These are phyloP conservation scores for Dipteronia sinensis DNA, from an alignment of 345 rosid genomes.

Conservation along the genomic window DNA sequence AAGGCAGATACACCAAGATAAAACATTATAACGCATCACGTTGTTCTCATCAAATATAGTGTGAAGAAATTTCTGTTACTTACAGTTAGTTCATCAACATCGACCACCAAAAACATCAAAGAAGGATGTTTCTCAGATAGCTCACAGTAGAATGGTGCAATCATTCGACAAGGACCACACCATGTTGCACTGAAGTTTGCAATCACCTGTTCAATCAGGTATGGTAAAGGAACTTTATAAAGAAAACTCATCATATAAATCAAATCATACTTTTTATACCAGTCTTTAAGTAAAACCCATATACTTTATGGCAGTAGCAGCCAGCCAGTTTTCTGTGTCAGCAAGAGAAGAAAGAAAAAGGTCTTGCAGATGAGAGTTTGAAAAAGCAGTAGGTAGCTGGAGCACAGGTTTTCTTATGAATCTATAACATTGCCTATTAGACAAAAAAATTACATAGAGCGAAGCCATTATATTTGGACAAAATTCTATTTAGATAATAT, in stretches of 20 bases:
- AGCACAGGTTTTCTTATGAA: background rate
- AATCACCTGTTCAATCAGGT: slow-evolving; percentile 49
- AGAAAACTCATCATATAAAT: background rate
- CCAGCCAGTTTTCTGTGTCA: background rate
- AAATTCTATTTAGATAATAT: background rate
- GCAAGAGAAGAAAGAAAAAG: background rate
- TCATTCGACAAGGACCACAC: slow-evolving; percentile 84
- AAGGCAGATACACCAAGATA: background rate
- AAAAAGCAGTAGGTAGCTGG: background rate
- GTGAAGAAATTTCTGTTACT: slow-evolving; percentile 28
- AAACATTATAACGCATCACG: background rate
- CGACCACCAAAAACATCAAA: slow-evolving; percentile 71
- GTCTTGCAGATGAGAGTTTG: too few relatives aligned
- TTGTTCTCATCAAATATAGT: background rate
- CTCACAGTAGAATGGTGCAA: slow-evolving; percentile 65
- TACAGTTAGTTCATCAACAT: slow-evolving; percentile 81
- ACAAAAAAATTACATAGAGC: background rate
- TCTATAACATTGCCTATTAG: background rate
- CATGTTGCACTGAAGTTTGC: slow-evolving; percentile 90
- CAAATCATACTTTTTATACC: background rate
- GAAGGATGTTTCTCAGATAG: slow-evolving; percentile 73
- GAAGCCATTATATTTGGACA: background rate
- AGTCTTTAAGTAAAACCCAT: background rate
- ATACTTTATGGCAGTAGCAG: background rate
- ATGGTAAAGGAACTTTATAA: background rate